Conservation (phyloP, 495 filamentous ascomycete species). For the Annulohypoxylon nitens region DNA sequence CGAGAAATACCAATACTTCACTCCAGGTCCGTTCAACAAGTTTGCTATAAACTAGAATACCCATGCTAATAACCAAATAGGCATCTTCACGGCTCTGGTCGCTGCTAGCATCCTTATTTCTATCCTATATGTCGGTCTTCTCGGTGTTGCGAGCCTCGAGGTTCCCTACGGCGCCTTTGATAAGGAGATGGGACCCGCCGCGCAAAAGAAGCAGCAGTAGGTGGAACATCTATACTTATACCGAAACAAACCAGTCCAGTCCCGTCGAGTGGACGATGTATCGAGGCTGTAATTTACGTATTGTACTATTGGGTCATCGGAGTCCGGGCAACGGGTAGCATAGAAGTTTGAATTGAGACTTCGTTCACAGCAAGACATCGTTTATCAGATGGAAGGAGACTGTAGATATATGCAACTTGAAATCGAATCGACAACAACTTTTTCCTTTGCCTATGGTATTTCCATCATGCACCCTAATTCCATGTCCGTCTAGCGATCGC, state of each 20-base stretch:
- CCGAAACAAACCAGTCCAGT: slow-evolving; percentile 6
- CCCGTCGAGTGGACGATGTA: slow-evolving; percentile 11
- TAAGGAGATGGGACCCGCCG: slow-evolving; percentile 89
- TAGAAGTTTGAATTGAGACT: slow-evolving; percentile 41
- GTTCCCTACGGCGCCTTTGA: slow-evolving; percentile 95
- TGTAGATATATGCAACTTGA: slow-evolving; percentile 46
- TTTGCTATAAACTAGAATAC: slow-evolving; percentile 41
- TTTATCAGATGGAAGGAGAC: slow-evolving; percentile 37
- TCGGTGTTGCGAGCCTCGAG: slow-evolving; percentile 80
- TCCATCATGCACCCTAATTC: neutral
- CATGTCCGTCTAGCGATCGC: neutral
- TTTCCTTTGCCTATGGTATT: slow-evolving; percentile 5
- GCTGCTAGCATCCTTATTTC: slow-evolving; percentile 71
- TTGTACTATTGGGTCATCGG: slow-evolving; percentile 46
- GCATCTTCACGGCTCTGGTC: slow-evolving; percentile 85
- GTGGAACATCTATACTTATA: neutral
- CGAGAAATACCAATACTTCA: slow-evolving; percentile 91
- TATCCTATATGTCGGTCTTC: slow-evolving; percentile 82
- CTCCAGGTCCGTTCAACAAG: slow-evolving; percentile 62
- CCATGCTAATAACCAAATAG: slow-evolving; percentile 59
- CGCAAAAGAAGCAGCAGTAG: slow-evolving; percentile 85
- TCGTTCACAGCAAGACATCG: slow-evolving; percentile 27
- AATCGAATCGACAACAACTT: slow-evolving; percentile 35
- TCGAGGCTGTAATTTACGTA: slow-evolving; percentile 33
- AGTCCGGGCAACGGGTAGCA: slow-evolving; percentile 49